Evolutionary conservation across 2,329 filamentous ascomycete species (phyloP).

Genomic region (Hymenoscyphus linearis): DNA sequence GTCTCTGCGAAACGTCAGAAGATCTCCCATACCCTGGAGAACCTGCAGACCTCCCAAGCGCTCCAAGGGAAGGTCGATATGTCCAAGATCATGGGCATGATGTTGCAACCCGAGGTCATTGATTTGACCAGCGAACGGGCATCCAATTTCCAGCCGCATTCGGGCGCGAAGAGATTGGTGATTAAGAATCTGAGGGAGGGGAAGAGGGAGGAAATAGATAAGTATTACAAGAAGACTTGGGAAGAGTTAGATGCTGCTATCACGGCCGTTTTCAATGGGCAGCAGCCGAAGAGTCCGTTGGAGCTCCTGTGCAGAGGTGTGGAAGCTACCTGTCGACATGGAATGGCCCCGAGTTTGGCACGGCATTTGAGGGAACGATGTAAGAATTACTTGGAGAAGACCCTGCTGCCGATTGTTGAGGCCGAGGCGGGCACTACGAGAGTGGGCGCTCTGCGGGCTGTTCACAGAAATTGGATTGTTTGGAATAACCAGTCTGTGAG

Average conservation of each 20-base stretch:
- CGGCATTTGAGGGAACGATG: constrained; percentile 60
- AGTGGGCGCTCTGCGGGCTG: constrained; percentile 56
- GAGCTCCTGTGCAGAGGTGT: constrained; percentile 87
- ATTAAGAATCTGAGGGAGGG: constrained; percentile 81
- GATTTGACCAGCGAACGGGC: constrained; percentile 21
- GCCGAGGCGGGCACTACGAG: constrained; percentile 47
- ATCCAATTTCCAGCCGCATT: constrained; percentile 60
- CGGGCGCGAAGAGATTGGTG: constrained; percentile 78
- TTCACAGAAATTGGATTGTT: constrained; percentile 58
- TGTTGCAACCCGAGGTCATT: constrained; percentile 16
- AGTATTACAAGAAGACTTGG: constrained; percentile 75
- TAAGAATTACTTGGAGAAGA: constrained; percentile 59
- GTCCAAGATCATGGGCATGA: constrained; percentile 21
- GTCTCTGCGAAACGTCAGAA: constrained; percentile 58
- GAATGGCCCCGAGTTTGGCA: constrained; percentile 63
- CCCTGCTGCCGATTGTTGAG: constrained; percentile 52
- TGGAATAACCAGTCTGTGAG: constrained; percentile 76
- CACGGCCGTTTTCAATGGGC: constrained; percentile 63
- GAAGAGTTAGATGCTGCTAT: constrained; percentile 69
- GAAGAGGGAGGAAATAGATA: constrained; percentile 55
- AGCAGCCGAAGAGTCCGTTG: constrained; percentile 63
- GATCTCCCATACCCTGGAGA: constrained; percentile 58
- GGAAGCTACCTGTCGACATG: constrained; percentile 84
- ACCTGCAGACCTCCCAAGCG: constrained; percentile 9
- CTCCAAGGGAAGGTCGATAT: constrained; percentile 12